Evolutionary conservation across 495 filamentous ascomycete species (phyloP), one percentile per base, ranked within the genome.

Genomic region (Aspergillus affinis): DNA sequence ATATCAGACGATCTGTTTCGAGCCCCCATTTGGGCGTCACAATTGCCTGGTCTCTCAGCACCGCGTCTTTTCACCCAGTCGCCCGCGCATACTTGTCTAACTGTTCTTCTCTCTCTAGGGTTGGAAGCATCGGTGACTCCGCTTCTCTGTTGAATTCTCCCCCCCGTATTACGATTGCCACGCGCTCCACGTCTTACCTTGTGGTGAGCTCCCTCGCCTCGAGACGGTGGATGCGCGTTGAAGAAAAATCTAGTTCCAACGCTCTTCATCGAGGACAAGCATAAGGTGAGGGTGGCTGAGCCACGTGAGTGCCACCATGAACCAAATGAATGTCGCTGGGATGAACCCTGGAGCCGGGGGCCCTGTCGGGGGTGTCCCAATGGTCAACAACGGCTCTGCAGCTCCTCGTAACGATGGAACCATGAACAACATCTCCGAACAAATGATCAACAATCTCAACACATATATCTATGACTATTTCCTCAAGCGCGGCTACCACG

Each of bases 381-480:
- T 91, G 84, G 88, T 90, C 78, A 87, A 85, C 69, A 90, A 87
- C 67, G 84, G 84, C 67, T 80, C 78, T 65, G 77, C 70, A 69
- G 76, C 75, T 66, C 77, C 72, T 72, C 79, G 74, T 66, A 77
- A 69, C 59, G 81, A 78, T 57, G 71, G 62, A 61, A 68, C 61
- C 61, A 72, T 72, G 71, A 81, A 72, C 68, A 78, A 67, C 45
- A 67, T 69, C 29, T 76, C 76, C 64, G 80, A 84, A 45, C 61
- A 61, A n/a, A 78, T 78, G 67, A 85, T 98, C 52, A 91, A 92
- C 76, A 95, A 91, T 12, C 86, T 98, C 29, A 95, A 98, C 76
- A 96, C 92, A 3, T 96, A 93, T 71, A 98, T 98, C 60, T 98
- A 98, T 79, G 92, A 97, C 66, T 97, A 98, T 71, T 92, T 98